These are phyloP conservation scores for Alternaria rosae DNA, from an alignment of 2,329 filamentous ascomycete species.

Conservation along the genomic window DNA sequence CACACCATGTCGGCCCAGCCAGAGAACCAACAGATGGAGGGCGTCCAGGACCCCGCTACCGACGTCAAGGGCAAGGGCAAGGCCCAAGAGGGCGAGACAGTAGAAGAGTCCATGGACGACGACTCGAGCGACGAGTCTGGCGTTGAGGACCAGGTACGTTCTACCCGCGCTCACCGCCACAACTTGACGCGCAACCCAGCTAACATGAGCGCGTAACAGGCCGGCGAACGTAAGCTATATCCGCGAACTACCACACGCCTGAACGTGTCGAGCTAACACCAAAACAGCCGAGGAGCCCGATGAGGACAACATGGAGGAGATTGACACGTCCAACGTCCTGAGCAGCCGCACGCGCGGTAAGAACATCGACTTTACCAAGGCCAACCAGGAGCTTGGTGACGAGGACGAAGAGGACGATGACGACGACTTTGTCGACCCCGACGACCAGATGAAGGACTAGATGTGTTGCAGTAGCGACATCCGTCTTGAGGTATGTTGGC, in stretches of 20 bases:
- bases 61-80: slow-evolving; percentile 89
- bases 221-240: slow-evolving; percentile 45
- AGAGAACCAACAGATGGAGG: slow-evolving; percentile 49
- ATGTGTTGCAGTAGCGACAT: slow-evolving; percentile 2
- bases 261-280: slow-evolving; percentile 27
- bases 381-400: slow-evolving; percentile 77
- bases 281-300: slow-evolving; percentile 68
- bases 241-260: slow-evolving; percentile 13
- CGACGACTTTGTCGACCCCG: slow-evolving; percentile 68
- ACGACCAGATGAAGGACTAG: slow-evolving; percentile 74
- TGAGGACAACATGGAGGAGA: slow-evolving; percentile 85
- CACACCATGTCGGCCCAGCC: slow-evolving; percentile 43
- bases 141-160: slow-evolving; percentile 64
- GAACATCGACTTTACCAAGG: slow-evolving; percentile 91
- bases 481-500: slow-evolving; percentile 29
- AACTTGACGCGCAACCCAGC: slow-evolving; percentile 25
- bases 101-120: slow-evolving; percentile 78
- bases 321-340: slow-evolving; percentile 89
- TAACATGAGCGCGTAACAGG: slow-evolving; percentile 37
- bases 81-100: slow-evolving; percentile 66
- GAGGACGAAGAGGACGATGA: slow-evolving; percentile 83
- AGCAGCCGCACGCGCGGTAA: slow-evolving; percentile 85
- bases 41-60: slow-evolving; percentile 52
- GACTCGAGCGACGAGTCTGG: slow-evolving; percentile 72
- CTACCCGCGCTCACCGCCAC: not conserved